Base-by-base conservation (phyloP, 805 yeast species). In the Wickerhamia fluorescens region DNA sequence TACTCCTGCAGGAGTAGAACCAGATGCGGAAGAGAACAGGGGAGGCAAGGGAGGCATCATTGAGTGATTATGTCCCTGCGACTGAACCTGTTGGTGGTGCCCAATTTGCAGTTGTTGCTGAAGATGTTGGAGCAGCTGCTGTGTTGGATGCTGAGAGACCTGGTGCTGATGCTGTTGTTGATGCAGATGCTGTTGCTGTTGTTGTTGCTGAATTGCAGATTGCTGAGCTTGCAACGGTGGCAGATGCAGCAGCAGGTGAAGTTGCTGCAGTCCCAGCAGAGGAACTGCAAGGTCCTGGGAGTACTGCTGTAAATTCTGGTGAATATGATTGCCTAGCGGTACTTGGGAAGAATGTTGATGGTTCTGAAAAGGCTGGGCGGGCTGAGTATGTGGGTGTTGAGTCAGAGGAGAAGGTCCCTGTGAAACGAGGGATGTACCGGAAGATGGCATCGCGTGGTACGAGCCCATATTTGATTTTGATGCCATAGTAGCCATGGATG, bases 401-500 rank as follows among this genome's bases (percentile, higher is more conserved):
- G n/a, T n/a, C n/a, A n/a, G n/a, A n/a, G n/a, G n/a, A n/a, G n/a
- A n/a, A n/a, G n/a, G n/a, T n/a, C n/a, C n/a, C n/a, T n/a, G n/a
- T n/a, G n/a, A n/a, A n/a, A n/a, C n/a, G n/a, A n/a, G n/a, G n/a
- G n/a, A n/a, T n/a, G n/a, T 31, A 11, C 29, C 29, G 5, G 28
- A 15, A 19, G 30, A 24, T 14, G 30, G 28, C 38, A 37, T 24
- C 27, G 20, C 28, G 26, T 37, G 42, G 24, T 30, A 38, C 35
- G 23, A 38, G 16, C 34, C 37, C 20, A 34, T 21, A 20, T 38
- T 38, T n/a, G 33, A 10, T 27, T 35, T 37, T 12, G 38, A 34
- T 13, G 42, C 29, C 42, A 38, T 38, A 20, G 34, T 33, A 25
- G 35, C 27, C 38, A 36, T 36, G 25, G n/a, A 10, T 11, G 32